Conservation (phyloP, 148 eudicot genomes). For the Chenopodium berlandieri region DNA sequence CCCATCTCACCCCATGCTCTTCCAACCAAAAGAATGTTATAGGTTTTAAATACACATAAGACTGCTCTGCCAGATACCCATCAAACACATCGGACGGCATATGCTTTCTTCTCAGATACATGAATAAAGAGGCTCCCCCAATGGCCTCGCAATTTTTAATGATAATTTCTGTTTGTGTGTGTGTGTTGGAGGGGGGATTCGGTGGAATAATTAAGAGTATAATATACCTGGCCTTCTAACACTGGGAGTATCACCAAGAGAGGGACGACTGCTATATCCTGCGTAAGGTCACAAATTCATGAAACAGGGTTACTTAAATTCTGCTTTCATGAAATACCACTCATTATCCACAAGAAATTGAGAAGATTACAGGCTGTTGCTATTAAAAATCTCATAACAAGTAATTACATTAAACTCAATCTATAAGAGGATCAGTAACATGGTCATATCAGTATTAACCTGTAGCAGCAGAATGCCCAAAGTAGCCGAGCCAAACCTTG, state of each 20-base stretch:
- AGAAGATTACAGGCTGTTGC: not conserved
- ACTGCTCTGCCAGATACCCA: not conserved
- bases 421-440: slow-evolving; percentile 3
- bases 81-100: not conserved
- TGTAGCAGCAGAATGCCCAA: slow-evolving; percentile 92
- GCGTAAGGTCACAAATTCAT: slow-evolving; percentile 40
- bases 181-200: no score
- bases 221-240: slow-evolving; percentile 87
- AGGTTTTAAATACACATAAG: not conserved
- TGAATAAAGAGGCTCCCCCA: not conserved
- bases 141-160: not conserved
- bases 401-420: not conserved
- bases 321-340: slow-evolving; percentile 1
- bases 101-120: not conserved
- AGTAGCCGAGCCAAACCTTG: slow-evolving; percentile 95
- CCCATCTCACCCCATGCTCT: not conserved
- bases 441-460: slow-evolving; percentile 39
- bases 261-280: slow-evolving; percentile 99
- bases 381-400: not conserved
- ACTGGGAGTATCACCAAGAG: slow-evolving; percentile 96
- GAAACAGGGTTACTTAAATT: not conserved
- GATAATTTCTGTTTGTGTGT: no score
- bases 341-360: not conserved
- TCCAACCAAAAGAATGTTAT: not conserved
- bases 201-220: not conserved